These are phyloP conservation scores for Capronia americana DNA, from an alignment of 2,329 filamentous ascomycete genomes.

Conservation along the genomic window DNA sequence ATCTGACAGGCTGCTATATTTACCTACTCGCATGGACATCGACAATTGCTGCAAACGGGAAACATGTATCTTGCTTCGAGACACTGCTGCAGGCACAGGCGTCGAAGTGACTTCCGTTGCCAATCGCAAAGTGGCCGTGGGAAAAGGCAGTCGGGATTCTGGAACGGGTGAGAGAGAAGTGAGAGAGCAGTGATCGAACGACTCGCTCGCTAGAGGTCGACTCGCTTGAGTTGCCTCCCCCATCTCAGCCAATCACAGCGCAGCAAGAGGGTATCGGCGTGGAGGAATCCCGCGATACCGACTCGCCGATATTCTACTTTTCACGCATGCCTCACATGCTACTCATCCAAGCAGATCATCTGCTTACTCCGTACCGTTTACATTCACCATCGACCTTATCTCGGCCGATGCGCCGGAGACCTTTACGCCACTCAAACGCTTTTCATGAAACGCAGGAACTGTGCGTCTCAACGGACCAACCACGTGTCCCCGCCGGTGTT, in stretches of 20 bases:
- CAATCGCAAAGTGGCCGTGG: conserved; percentile 21
- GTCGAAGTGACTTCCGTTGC: neutral
- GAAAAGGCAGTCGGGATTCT: neutral
- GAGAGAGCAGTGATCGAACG: neutral
- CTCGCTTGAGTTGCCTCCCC: neutral
- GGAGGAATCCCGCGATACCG: conserved; percentile 12
- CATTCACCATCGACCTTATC: neutral
- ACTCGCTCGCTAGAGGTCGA: neutral
- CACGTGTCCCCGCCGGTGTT: neutral
- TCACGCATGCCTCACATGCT: neutral
- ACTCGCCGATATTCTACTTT: conserved; percentile 17
- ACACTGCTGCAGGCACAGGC: neutral
- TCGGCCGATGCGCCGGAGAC: too few species aligned
- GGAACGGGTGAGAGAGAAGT: conserved; percentile 5
- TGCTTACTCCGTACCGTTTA: neutral
- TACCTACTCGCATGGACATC: neutral
- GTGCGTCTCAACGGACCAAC: neutral
- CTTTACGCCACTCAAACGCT: neutral
- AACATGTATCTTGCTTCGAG: neutral
- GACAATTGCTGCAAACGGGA: neutral
- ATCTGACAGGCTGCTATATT: conserved; percentile 18
- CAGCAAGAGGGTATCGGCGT: neutral
- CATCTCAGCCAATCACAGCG: neutral
- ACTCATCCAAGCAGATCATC: neutral
- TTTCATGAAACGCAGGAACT: neutral